Evolutionary conservation across 352 stramenopile species (phyloP).

Genomic region (Elongisporangium senticosum): DNA sequence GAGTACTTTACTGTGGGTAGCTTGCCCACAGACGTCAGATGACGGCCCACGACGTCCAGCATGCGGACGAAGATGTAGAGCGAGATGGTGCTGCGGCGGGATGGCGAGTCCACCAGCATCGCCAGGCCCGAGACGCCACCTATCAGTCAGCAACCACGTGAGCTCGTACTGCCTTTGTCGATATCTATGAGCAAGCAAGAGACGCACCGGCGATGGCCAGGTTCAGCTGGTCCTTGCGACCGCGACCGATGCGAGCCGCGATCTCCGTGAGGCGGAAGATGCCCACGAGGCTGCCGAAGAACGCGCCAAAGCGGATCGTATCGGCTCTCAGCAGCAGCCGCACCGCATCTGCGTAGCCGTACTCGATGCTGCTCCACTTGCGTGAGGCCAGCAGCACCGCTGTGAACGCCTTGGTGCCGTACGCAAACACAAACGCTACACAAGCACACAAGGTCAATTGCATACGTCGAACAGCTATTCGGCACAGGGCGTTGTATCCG

Average conservation of each 20-base stretch:
- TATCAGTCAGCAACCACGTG: slow-evolving; percentile 3
- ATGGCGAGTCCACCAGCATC: slow-evolving; percentile 63
- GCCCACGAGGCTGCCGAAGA: slow-evolving; percentile 71
- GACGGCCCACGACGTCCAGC: slow-evolving; percentile 74
- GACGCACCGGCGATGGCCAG: slow-evolving; percentile 53
- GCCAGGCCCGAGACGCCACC: slow-evolving; percentile 55
- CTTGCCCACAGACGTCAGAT: slow-evolving; percentile 45
- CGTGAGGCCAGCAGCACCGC: slow-evolving; percentile 68
- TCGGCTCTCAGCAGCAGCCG: slow-evolving; percentile 58
- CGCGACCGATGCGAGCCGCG: slow-evolving; percentile 30
- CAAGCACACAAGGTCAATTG: neutral
- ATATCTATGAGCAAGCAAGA: neutral
- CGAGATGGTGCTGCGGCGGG: slow-evolving; percentile 61
- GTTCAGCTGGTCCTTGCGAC: slow-evolving; percentile 44
- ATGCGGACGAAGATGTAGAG: slow-evolving; percentile 86
- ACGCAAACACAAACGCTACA: slow-evolving; percentile 62
- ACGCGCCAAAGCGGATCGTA: slow-evolving; percentile 75
- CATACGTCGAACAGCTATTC: neutral
- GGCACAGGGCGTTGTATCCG: neutral
- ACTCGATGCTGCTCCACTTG: slow-evolving; percentile 73
- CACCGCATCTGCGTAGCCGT: slow-evolving; percentile 70
- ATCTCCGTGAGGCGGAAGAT: slow-evolving; percentile 66
- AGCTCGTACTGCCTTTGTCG: neutral
- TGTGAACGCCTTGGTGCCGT: slow-evolving; percentile 80
- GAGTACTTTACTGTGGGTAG: slow-evolving; percentile 59